phyloP scores from a whole-genome alignment of 2,329 filamentous ascomycete species.

The Trichoderma polysporum region DNA sequence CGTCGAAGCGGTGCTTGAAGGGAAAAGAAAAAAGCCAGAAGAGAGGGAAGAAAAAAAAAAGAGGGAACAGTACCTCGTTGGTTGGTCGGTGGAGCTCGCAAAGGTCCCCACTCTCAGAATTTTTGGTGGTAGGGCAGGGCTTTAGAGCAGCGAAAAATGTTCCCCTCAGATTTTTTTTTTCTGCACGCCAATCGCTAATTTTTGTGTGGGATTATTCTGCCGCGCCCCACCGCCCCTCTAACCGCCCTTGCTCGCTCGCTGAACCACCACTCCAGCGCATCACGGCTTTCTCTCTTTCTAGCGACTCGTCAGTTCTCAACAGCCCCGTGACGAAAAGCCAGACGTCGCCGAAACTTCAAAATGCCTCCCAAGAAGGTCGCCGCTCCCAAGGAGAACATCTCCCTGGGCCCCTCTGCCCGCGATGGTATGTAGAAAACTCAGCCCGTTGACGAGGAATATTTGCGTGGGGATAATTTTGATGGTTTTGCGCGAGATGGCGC shows the following conservation, averaged over 20 bases:
- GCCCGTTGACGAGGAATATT: not conserved
- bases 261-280: conserved; percentile 30
- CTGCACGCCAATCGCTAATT: conserved; percentile 27
- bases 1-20: conserved; percentile 29
- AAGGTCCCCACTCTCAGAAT: conserved; percentile 13
- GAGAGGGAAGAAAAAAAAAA: not conserved
- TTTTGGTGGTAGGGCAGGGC: conserved; percentile 36
- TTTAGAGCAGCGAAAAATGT: conserved; percentile 22
- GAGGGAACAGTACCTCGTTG: conserved; percentile 1
- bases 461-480: not conserved
- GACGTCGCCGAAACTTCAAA: conserved; percentile 48
- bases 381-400: conserved; percentile 94
- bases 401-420: conserved; percentile 92
- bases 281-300: conserved; percentile 29
- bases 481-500: not conserved
- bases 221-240: conserved; percentile 37
- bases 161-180: not conserved
- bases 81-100: conserved; percentile 6
- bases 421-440: conserved; percentile 65
- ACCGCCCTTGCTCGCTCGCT: conserved; percentile 26
- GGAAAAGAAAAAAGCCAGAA: not conserved
- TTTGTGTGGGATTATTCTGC: conserved; percentile 30
- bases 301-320: conserved; percentile 35
- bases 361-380: conserved; percentile 97
- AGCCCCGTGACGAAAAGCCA: conserved; percentile 38